Evolutionary conservation across 1,284 basidiomycete species (phyloP), one percentile per base, ranked within the genome.

Genomic region (Moesziomyces globuligerus): DNA sequence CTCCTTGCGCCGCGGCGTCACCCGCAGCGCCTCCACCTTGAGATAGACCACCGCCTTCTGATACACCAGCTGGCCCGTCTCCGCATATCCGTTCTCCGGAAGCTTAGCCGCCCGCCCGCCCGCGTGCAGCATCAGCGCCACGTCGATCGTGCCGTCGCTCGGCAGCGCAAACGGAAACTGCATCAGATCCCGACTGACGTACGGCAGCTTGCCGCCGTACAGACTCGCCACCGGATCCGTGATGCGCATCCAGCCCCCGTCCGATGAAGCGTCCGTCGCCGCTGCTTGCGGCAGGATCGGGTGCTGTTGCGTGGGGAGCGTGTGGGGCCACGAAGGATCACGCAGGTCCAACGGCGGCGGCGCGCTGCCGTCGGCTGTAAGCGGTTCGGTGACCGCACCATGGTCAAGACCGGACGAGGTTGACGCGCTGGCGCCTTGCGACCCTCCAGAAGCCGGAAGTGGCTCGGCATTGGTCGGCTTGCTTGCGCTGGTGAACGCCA

Each of bases 191-290:
- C 80, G 74, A 4, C 73, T 59, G 11, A 81, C 78, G 40, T 65
- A 81, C 6, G 80, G 80, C 24, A 81, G 50, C 54, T 81, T 81
- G 54, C 80, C 80, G 1, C 61, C 75, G 44, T 81, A 81, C 21
- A 81, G 60, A 13, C 69, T 66, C 7, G 80, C 76, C 17, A 80
- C 55, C 11, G 64, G 48, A 15, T 65, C 59, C 4, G 51, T 37
- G 20, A 81, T 55, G 10, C 73, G 69, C 20, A 43, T 38, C 80
- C 80, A 81, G 4, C 40, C 49, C 0, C 48, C 47, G 1, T 42
- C 40, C 10, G 48, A 42, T 0, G 65, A 36, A 2, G 36, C n/a
- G 20, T 54, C 37, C 7, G 50, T 17, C 11, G 45, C 54, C 5
- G 48, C 48, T 6, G 23, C 45, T 8, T 41, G 11, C 36, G 54